Conservation (phyloP, 2,329 filamentous ascomycete species). For the Colletotrichum sp. region DNA sequence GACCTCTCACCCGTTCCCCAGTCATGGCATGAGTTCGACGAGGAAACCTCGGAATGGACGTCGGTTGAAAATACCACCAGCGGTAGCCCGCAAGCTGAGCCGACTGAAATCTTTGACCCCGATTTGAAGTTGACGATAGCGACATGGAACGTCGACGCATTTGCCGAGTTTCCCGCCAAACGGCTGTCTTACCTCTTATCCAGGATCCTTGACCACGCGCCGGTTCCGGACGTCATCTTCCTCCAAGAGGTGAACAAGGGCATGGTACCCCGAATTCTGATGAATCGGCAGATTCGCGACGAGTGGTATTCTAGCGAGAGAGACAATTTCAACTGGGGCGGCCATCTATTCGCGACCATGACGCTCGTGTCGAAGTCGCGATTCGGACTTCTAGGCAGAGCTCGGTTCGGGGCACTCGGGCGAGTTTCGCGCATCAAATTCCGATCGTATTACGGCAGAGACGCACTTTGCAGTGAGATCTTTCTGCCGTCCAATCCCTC, state of each 20-base stretch:
- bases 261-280: conserved; percentile 27
- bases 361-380: conserved; percentile 30
- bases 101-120: not conserved
- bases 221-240: conserved; percentile 33
- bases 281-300: conserved; percentile 26
- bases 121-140: not conserved
- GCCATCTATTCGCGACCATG: conserved; percentile 28
- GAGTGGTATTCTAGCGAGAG: conserved; percentile 34
- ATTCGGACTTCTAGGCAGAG: conserved; percentile 14
- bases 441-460: conserved; percentile 32
- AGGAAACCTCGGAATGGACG: not conserved
- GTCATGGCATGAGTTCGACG: conserved; percentile 1
- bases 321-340: conserved; percentile 25
- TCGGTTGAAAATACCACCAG: not conserved
- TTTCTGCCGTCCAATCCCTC: conserved; percentile 16
- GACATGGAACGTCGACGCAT: conserved; percentile 6
- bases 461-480: conserved; percentile 40
- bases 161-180: not conserved
- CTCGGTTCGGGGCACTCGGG: conserved; percentile 24
- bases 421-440: conserved; percentile 34
- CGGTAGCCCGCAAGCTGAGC: too few species aligned
- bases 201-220: conserved; percentile 16
- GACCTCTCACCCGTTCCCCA: not conserved
- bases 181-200: conserved; percentile 29
- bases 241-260: conserved; percentile 35